Evolutionary conservation across 1,139 yeast genomes (phyloP), one percentile per base, ranked within the genome.

Genomic region (Pichia terricola): DNA sequence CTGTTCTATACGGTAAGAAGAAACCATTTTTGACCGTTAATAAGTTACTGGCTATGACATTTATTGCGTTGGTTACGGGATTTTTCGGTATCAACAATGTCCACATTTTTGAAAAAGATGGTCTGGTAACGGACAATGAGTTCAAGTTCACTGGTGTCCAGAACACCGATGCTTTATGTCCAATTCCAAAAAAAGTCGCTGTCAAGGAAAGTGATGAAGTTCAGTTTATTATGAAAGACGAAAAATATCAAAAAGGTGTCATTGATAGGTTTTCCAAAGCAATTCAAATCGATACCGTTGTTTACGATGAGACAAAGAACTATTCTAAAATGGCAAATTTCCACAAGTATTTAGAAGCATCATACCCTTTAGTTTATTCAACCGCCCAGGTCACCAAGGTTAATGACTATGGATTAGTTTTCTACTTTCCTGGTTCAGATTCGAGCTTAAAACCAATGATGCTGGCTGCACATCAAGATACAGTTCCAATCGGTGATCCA

Each of bases 381-480:
- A 53, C 60, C 30, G 62, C 69, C 37, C 61, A 66, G 28, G 63
- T 72, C 26, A 60, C 60, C 25, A 66, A 62, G 31, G 69, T 73
- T 38, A 72, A 73, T 50, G 65, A 71, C 25, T 70, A 69, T 48
- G 78, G 77, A 45, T 48, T 58, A 33, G 50, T 58, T 10, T 52
- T 54, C 39, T 50, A 53, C 30, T 53, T 55, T 42, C 32, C 43
- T 51, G 94, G 94, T 26, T 57, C 73, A 0, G 64, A 78, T 47
- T 39, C 60, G 4, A 35, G 43, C 11, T 65, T 80, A 54, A 78
- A 81, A 58, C 95, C 95, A 5, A 52, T 80, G 11, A 58, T 85
- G 60, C 65, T 84, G 38, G 73, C 80, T 62, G 88, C 91, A 3
- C 95, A 86, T 61, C 86, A 79, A 59, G 95, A 85, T 58, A 85